phyloP scores from a whole-genome alignment of 75 land plant species.

The Azolla pinnata region DNA sequence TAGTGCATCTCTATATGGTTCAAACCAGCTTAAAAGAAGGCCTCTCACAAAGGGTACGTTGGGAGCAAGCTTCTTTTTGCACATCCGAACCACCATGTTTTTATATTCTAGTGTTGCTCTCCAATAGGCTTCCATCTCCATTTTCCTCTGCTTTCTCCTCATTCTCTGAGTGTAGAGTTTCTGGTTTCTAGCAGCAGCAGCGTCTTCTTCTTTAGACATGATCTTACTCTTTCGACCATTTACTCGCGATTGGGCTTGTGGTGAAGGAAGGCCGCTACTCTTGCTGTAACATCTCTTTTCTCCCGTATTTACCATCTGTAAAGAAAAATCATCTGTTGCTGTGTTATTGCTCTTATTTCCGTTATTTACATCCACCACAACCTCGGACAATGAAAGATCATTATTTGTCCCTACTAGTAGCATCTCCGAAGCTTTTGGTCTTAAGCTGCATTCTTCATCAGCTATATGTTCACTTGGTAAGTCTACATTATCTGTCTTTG shows the following conservation, averaged over 20 bases:
- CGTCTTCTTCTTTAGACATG: background rate
- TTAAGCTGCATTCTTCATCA: too few species aligned
- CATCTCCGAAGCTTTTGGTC: too few species aligned
- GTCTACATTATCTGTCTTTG: too few species aligned
- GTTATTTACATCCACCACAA: background rate
- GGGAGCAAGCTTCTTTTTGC: conserved; percentile 81
- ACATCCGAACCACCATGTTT: conserved; percentile 71
- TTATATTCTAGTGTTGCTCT: conserved; percentile 67
- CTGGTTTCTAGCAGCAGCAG: background rate
- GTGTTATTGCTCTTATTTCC: background rate
- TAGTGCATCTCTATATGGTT: conserved; percentile 66
- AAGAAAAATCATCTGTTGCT: background rate
- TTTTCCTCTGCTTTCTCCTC: conserved; percentile 52
- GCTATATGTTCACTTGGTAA: too few species aligned
- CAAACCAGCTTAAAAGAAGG: conserved; percentile 84
- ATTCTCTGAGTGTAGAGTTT: conserved; percentile 3
- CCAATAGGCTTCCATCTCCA: conserved; percentile 85
- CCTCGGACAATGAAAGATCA: too few species aligned
- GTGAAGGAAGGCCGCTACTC: too few species aligned
- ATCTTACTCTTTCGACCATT: background rate
- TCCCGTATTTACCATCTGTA: background rate
- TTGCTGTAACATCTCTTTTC: background rate
- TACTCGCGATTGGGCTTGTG: background rate
- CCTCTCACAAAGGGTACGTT: conserved; percentile 79
- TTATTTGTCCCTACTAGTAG: too few species aligned